These are phyloP conservation scores for Butyriboletus loyo DNA, from an alignment of 768 basidiomycete species.

Conservation along the genomic window DNA sequence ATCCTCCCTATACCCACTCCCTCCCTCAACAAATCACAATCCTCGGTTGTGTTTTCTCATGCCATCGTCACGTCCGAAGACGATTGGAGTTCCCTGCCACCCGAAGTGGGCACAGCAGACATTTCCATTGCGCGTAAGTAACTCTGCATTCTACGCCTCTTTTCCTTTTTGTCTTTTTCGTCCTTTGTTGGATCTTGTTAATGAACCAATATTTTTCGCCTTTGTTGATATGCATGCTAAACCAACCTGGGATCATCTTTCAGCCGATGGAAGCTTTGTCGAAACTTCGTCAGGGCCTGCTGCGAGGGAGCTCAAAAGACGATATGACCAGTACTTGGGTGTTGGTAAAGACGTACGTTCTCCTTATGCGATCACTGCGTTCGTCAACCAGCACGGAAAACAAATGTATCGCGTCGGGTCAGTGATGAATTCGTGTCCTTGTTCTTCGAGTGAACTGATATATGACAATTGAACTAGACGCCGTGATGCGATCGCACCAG, in stretches of 20 bases:
- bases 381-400: conserved; percentile 78
- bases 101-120: conserved; percentile 54
- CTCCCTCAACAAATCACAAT: conserved; percentile 38
- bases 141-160: conserved; percentile 3
- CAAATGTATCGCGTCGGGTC: conserved; percentile 77
- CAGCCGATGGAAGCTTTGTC: conserved; percentile 74
- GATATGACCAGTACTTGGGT: conserved; percentile 66
- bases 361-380: conserved; percentile 79
- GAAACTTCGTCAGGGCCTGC: conserved; percentile 77
- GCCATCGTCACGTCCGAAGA: conserved; percentile 33
- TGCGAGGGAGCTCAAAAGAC: conserved; percentile 73
- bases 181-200: conserved; percentile 7
- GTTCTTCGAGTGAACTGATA: not conserved
- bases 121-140: conserved; percentile 58
- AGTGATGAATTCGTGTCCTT: conserved; percentile 27
- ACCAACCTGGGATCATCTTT: not conserved
- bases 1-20: conserved; percentile 43
- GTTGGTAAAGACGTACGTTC: conserved; percentile 67
- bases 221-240: conserved; percentile 1
- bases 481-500: conserved; percentile 62
- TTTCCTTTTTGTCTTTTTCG: not conserved
- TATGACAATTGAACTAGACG: conserved; percentile 36
- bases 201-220: not conserved
- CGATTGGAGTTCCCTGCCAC: conserved; percentile 41
- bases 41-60: conserved; percentile 46